A percentile compares a stretch with the other conserved stretches of the same genome.
These are phyloP conservation scores for Ambrosia hybrid DNA, from an alignment of 140 eudicot species.

Conservation along the genomic window DNA sequence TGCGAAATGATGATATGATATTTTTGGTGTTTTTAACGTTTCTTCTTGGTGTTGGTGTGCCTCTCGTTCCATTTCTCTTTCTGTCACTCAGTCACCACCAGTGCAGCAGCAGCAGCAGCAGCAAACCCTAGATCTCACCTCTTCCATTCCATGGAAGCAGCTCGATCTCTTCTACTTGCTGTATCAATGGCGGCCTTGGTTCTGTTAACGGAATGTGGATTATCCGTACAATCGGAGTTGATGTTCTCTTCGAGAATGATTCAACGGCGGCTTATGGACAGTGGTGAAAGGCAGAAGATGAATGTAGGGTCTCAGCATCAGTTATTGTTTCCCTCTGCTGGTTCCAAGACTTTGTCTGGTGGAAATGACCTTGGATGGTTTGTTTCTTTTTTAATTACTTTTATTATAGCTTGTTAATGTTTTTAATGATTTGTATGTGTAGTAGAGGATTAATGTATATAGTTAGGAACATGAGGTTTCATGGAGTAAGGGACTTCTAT, in stretches of 20 bases:
- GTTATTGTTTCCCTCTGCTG: conserved; percentile 65
- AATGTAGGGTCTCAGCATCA: conserved; percentile 54
- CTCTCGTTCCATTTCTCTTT: conserved; percentile 18
- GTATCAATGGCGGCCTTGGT: conserved; percentile 19
- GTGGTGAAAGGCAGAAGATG: conserved; percentile 78
- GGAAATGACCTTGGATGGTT: conserved; percentile 97
- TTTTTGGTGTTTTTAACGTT: conserved; percentile 2
- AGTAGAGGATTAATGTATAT: conserved; percentile 1
- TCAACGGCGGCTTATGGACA: conserved; percentile 48
- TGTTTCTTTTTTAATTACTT: conserved; percentile 1
- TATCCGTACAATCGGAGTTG: conserved; percentile 24
- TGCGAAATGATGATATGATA: conserved; percentile 6
- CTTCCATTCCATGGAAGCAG: conserved; percentile 28
- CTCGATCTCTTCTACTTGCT: conserved; percentile 23
- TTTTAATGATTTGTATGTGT: background rate
- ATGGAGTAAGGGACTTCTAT: background rate
- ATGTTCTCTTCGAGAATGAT: conserved; percentile 55
- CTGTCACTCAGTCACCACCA: background rate
- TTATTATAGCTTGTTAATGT: conserved; percentile 18
- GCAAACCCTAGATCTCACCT: conserved; percentile 28
- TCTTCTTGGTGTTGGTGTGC: conserved; percentile 10
- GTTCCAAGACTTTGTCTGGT: conserved; percentile 57
- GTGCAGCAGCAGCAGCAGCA: no score
- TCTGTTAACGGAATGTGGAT: conserved; percentile 27
- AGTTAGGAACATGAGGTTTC: conserved; percentile 3